Conservation (phyloP, 306 rosid species). For the Benincasa hispida region DNA sequence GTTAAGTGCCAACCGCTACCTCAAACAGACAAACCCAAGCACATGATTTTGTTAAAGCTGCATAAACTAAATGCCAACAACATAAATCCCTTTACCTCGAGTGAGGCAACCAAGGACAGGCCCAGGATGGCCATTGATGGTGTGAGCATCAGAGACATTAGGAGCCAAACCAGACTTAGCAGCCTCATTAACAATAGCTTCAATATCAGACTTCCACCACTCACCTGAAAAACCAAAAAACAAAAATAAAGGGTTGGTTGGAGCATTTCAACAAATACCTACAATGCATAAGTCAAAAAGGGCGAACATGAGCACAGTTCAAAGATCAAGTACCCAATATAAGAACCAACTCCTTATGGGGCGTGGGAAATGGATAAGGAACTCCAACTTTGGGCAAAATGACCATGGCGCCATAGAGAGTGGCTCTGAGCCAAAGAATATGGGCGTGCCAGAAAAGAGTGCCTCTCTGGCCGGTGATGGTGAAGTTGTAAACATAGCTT, state of each 20-base stretch:
- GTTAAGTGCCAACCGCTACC: neutral
- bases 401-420: conserved; percentile 71
- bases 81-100: conserved; percentile 25
- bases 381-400: conserved; percentile 75
- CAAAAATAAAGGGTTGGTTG: neutral
- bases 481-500: conserved; percentile 49
- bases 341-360: conserved; percentile 47
- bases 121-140: conserved; percentile 64
- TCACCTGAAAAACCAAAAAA: conserved; percentile 36
- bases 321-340: conserved; percentile 26
- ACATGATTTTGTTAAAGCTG: neutral
- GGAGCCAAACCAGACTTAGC: conserved; percentile 66
- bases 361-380: conserved; percentile 79
- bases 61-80: neutral
- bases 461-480: conserved; percentile 83
- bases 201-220: conserved; percentile 96
- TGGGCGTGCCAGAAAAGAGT: conserved; percentile 92
- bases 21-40: neutral
- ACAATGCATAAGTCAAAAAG: neutral
- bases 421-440: conserved; percentile 81
- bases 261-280: neutral
- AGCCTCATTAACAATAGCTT: conserved; percentile 64
- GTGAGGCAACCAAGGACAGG: conserved; percentile 32
- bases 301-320: neutral
- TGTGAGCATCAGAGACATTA: conserved; percentile 83